Percentiles rank a stretch among this genome's conserved stretches.
These are phyloP conservation scores for Trifolium fragiferum DNA, from an alignment of 306 rosid genomes.

Conservation along the genomic window DNA sequence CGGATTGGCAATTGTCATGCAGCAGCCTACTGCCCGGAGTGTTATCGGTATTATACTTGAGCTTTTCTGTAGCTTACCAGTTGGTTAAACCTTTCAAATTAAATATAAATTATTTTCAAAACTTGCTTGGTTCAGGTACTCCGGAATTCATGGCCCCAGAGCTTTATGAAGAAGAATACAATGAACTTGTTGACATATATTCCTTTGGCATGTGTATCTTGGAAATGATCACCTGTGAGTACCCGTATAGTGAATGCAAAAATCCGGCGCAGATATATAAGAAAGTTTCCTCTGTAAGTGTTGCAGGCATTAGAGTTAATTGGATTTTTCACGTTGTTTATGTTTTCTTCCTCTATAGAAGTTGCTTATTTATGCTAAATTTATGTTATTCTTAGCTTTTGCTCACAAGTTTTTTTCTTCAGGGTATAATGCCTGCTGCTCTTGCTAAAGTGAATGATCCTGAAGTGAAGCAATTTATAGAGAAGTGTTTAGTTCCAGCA, in stretches of 20 bases:
- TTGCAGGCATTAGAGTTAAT: conserved; percentile 3
- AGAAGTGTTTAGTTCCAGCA: conserved; percentile 85
- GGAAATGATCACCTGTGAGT: conserved; percentile 89
- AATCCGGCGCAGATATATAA: conserved; percentile 89
- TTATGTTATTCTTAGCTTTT: conserved; percentile 11
- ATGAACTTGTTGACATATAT: conserved; percentile 91
- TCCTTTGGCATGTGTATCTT: conserved; percentile 96
- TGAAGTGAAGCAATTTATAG: conserved; percentile 77
- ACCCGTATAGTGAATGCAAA: conserved; percentile 89
- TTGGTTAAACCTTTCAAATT: conserved; percentile 20
- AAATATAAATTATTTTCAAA: neutral
- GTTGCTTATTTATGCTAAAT: neutral
- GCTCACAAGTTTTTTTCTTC: conserved; percentile 25
- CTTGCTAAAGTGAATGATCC: conserved; percentile 73
- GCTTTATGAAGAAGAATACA: conserved; percentile 92
- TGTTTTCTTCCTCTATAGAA: neutral
- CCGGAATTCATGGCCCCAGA: conserved; percentile 99
- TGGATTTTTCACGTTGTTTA: conserved; percentile 23
- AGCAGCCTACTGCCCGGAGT: conserved; percentile 87
- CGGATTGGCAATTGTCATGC: conserved; percentile 87
- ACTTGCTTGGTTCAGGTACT: conserved; percentile 60
- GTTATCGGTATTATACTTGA: conserved; percentile 64
- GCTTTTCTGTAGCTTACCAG: neutral
- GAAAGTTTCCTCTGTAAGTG: conserved; percentile 92
- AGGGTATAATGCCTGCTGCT: conserved; percentile 91